Conservation (phyloP, 805 yeast genomes). For the Candida silvicultrix region DNA sequence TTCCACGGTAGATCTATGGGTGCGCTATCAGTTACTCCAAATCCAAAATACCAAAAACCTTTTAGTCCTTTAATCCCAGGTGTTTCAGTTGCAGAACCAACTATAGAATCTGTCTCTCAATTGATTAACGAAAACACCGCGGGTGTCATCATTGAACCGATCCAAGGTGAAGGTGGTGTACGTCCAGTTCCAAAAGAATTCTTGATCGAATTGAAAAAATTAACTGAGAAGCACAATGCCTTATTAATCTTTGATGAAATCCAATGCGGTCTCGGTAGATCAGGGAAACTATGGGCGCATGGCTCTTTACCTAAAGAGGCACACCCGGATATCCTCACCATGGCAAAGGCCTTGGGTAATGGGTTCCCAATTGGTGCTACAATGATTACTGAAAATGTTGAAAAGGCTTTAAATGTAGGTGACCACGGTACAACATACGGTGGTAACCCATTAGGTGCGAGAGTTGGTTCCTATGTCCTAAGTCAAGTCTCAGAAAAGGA, state of each 20-base stretch:
- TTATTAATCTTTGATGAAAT: conserved; percentile 89
- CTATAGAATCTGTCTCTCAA: conserved; percentile 50
- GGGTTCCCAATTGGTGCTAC: conserved; percentile 97
- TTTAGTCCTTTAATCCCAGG: conserved; percentile 92
- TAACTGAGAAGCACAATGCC: conserved; percentile 66
- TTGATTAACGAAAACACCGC: conserved; percentile 42
- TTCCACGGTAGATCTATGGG: conserved; percentile 98
- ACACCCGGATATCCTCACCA: conserved; percentile 90
- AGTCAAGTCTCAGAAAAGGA: conserved; percentile 53
- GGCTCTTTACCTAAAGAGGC: conserved; percentile 65
- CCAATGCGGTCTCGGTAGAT: conserved; percentile 93
- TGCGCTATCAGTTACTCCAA: conserved; percentile 85
- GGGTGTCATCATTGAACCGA: conserved; percentile 93
- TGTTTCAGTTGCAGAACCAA: conserved; percentile 60
- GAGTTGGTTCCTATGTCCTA: conserved; percentile 74
- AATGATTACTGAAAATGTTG: conserved; percentile 76
- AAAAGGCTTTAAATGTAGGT: conserved; percentile 69
- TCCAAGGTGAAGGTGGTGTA: conserved; percentile 98
- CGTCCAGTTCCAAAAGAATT: conserved; percentile 61
- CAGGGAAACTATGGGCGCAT: conserved; percentile 94
- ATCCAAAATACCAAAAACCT: conserved; percentile 88
- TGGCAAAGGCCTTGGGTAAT: conserved; percentile 95
- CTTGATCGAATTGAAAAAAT: conserved; percentile 53
- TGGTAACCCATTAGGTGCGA: conserved; percentile 89
- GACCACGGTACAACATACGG: conserved; percentile 99